Evolutionary conservation across 768 basidiomycete species (phyloP), one percentile per base, ranked within the genome.

Genomic region (Serendipita sp.): DNA sequence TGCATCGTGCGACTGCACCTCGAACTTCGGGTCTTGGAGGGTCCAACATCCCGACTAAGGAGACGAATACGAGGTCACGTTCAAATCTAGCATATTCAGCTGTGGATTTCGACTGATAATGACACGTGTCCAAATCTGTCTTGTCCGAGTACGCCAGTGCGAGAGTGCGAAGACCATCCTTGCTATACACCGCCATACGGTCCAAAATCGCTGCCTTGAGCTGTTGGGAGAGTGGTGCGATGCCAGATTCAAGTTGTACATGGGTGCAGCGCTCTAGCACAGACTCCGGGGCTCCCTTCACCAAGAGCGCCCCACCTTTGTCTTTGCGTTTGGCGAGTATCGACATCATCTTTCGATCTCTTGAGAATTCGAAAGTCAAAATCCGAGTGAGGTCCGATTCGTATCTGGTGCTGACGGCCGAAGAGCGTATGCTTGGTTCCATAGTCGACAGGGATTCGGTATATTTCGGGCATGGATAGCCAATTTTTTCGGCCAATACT

Each of bases 341-440:
- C 24, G 95, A 96, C 95, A 98, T 98, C 85, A 94, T 95, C 77
- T 97, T 99, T 72, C 95, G 88, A 75, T 98, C 95, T 18, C 95
- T 86, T 24, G 93, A 91, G 76, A 99, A 98, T 74, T 99, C 95
- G 74, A 99, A 95, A 5, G 94, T 99, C 69, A 96, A 77, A 13
- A 96, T 80, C 65, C 93, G 86, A 16, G 84, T 78, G 71, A 91
- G 86, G 15, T 76, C 78, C 63, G 78, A 77, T 68, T 92, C 91
- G 73, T 91, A 86, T 74, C 84, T 80, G 41, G 89, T 86, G 78
- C 88, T 93, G 76, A 97, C 80, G 41, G 87, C 92, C 68, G 82
- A 89, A 62, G 88, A 86, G 64, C 94, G 88, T 44, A 75, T 76
- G 16, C 78, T 73, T 45, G 81, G 81, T 2, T 82, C 72, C 28